These are phyloP conservation scores for Volvox carteri DNA, from an alignment of 163 green algal genomes.

Conservation along the genomic window DNA sequence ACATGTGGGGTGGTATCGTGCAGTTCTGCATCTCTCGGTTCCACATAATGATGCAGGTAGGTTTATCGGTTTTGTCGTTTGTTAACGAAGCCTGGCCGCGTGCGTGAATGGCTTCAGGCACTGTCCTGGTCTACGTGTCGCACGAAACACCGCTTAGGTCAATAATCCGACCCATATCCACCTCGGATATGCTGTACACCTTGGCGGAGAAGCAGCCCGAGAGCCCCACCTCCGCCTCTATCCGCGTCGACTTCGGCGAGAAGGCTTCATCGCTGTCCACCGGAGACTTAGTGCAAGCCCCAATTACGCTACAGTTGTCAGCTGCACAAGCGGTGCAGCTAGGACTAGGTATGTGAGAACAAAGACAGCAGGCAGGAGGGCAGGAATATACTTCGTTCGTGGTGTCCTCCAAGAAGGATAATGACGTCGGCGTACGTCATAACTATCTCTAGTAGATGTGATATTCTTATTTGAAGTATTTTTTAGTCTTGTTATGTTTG, in stretches of 20 bases:
- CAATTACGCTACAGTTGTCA: background rate
- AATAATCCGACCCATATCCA: background rate
- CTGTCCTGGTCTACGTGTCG: background rate
- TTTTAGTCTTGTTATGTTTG: too few species aligned
- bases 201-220: background rate
- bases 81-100: background rate
- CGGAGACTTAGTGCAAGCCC: background rate
- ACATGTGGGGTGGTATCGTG: background rate
- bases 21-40: background rate
- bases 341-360: background rate
- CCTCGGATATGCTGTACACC: background rate
- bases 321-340: background rate
- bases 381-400: too few species aligned
- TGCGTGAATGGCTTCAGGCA: background rate
- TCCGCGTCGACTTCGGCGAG: constrained; percentile 2
- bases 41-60: background rate
- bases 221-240: background rate
- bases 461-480: too few species aligned
- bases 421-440: too few species aligned
- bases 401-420: too few species aligned
- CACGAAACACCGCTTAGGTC: background rate
- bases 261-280: background rate
- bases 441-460: too few species aligned
- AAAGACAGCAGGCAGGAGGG: too few species aligned
- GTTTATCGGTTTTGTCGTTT: background rate